Evolutionary conservation across 2,329 filamentous ascomycete species (phyloP).

Genomic region (Xylaria sp.): DNA sequence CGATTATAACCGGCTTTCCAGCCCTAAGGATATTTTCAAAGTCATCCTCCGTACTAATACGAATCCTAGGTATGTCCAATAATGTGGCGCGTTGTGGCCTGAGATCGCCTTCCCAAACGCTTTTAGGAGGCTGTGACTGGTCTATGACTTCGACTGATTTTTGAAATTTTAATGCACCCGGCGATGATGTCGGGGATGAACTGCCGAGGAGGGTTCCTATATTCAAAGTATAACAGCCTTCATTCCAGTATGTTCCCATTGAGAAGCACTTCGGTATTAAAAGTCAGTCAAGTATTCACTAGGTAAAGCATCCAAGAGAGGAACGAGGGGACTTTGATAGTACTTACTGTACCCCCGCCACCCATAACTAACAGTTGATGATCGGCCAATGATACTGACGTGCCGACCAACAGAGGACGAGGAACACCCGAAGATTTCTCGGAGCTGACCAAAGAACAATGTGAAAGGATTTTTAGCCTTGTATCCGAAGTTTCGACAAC

Average conservation of each 20-base stretch:
- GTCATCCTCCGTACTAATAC: slow-evolving; percentile 61
- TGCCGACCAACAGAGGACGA: slow-evolving; percentile 77
- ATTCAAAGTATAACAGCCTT: slow-evolving; percentile 52
- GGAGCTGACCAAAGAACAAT: slow-evolving; percentile 18
- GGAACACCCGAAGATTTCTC: slow-evolving; percentile 26
- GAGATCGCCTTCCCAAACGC: background rate
- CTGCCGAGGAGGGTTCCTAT: background rate
- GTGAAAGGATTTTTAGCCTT: slow-evolving; percentile 43
- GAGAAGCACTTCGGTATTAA: slow-evolving; percentile 71
- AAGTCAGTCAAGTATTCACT: slow-evolving; percentile 8
- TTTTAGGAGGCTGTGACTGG: slow-evolving; percentile 13
- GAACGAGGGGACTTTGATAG: background rate
- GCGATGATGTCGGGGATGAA: background rate
- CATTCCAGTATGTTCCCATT: slow-evolving; percentile 88
- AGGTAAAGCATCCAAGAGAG: too few species aligned
- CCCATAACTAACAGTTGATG: slow-evolving; percentile 72
- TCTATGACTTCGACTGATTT: slow-evolving; percentile 39
- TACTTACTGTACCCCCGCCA: slow-evolving; percentile 73
- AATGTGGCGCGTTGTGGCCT: slow-evolving; percentile 44
- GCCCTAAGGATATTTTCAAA: slow-evolving; percentile 69
- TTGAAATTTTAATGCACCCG: slow-evolving; percentile 33
- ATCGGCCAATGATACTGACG: slow-evolving; percentile 62
- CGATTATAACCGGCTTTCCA: slow-evolving; percentile 72
- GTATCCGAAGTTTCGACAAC: slow-evolving; percentile 51
- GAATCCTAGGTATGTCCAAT: slow-evolving; percentile 60